These are phyloP conservation scores for Stephania japonica DNA, from an alignment of 164 flowering plant genomes.

Conservation along the genomic window DNA sequence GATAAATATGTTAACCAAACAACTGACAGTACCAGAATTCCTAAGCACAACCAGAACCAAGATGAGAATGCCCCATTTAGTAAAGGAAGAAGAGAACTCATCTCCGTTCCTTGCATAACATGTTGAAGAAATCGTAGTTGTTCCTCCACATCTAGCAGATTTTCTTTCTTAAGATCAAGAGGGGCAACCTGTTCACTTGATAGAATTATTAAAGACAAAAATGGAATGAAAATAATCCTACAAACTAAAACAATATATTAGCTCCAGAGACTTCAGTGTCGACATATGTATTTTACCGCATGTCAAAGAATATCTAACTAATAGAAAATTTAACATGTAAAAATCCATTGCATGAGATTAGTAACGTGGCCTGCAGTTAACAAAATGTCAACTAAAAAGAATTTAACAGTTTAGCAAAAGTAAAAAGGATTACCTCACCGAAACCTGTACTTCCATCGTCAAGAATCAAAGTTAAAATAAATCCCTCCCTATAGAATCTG, in stretches of 20 bases:
- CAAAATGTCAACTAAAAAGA: background rate
- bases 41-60: conserved; percentile 74
- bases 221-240: background rate
- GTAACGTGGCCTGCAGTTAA: no score
- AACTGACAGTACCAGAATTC: conserved; percentile 42
- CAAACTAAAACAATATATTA: no score
- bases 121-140: conserved; percentile 73
- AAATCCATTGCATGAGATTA: no score
- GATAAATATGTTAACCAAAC: background rate
- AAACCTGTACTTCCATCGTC: conserved; percentile 74
- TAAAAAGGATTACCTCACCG: conserved; percentile 69
- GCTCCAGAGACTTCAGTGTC: no score
- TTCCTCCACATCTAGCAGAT: conserved; percentile 63
- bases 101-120: conserved; percentile 45
- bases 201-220: background rate
- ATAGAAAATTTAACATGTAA: no score
- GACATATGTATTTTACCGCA: no score
- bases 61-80: conserved; percentile 65
- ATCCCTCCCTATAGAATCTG: conserved; percentile 63
- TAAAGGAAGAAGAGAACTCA: conserved; percentile 44
- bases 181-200: conserved; percentile 76
- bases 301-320: no score
- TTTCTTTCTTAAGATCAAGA: conserved; percentile 60
- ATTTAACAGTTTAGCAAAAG: background rate
- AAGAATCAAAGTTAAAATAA: conserved; percentile 55